These are phyloP conservation scores for Escovopsis sp. DNA, from an alignment of 2,329 filamentous ascomycete species.

Conservation along the genomic window DNA sequence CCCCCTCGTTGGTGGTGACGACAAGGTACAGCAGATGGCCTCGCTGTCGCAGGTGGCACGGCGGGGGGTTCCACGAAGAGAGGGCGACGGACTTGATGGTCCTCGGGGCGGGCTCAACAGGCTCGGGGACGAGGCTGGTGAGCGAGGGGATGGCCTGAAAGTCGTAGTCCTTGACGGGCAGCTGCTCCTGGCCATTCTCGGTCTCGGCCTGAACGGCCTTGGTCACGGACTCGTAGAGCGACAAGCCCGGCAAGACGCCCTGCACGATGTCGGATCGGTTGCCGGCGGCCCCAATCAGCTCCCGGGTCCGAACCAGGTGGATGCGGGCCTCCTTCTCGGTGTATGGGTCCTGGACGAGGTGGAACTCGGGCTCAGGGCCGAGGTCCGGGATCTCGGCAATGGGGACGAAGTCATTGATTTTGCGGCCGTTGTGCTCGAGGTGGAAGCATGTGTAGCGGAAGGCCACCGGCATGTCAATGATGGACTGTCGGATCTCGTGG, in stretches of 20 bases:
- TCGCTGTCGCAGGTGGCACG: conserved; percentile 77
- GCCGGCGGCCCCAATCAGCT: conserved; percentile 83
- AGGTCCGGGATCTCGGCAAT: conserved; percentile 79
- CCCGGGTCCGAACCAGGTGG: conserved; percentile 79
- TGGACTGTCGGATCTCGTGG: conserved; percentile 90
- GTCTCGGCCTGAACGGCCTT: conserved; percentile 28
- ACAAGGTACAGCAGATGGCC: conserved; percentile 87
- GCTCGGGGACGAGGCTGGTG: conserved; percentile 54
- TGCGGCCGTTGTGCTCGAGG: conserved; percentile 75
- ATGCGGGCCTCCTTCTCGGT: conserved; percentile 96
- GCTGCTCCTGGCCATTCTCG: conserved; percentile 17
- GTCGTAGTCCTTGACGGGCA: conserved; percentile 54
- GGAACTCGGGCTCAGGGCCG: conserved; percentile 60
- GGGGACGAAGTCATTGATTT: conserved; percentile 90
- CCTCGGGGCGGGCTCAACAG: conserved; percentile 59
- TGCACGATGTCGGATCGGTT: conserved; percentile 77
- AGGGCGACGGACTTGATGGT: conserved; percentile 80
- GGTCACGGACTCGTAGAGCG: conserved; percentile 70
- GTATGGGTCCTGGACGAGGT: conserved; percentile 84
- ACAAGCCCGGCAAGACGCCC: conserved; percentile 71
- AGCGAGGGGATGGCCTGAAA: conserved; percentile 56
- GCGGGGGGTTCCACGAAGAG: conserved; percentile 93
- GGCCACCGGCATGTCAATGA: conserved; percentile 83
- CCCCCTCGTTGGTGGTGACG: conserved; percentile 82
- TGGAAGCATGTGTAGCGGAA: conserved; percentile 99